A percentile compares a stretch with the other conserved stretches of the same genome.
phyloP scores from a whole-genome alignment of 345 rosid genomes.

The Geranium rotundifolium region DNA sequence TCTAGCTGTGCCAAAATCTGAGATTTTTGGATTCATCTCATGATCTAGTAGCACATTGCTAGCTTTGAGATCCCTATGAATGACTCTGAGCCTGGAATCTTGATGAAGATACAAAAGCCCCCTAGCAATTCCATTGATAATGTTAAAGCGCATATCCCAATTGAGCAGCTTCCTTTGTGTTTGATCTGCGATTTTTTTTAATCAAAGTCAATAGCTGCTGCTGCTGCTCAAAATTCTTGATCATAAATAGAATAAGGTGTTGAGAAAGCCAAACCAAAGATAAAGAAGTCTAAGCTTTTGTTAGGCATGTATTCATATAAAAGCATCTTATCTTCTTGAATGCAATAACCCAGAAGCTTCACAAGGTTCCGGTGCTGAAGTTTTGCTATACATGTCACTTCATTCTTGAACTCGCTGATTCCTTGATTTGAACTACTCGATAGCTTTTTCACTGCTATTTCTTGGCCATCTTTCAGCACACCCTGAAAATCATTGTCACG shows the following conservation, averaged over 20 bases:
- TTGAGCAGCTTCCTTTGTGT: conserved; percentile 14
- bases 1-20: conserved; percentile 22
- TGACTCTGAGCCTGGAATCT: conserved; percentile 21
- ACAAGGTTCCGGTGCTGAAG: conserved; percentile 38
- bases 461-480: background rate
- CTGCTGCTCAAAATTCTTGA: no score
- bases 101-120: conserved; percentile 23
- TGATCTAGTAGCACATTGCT: conserved; percentile 18
- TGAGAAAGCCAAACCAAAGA: conserved; percentile 22
- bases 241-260: background rate
- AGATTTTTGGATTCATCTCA: conserved; percentile 21
- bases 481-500: background rate
- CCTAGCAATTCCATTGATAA: conserved; percentile 19
- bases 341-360: conserved; percentile 29
- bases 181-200: conserved; percentile 12
- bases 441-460: conserved; percentile 14
- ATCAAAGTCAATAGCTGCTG: background rate
- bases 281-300: conserved; percentile 29
- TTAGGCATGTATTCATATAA: conserved; percentile 42
- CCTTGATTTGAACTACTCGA: conserved; percentile 10
- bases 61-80: conserved; percentile 24
- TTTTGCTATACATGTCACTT: conserved; percentile 13
- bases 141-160: conserved; percentile 15
- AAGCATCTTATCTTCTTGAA: conserved; percentile 26
- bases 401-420: conserved; percentile 11